phyloP scores from a whole-genome alignment of 805 yeast genomes.

The Saccharomycopsis selenospora region DNA sequence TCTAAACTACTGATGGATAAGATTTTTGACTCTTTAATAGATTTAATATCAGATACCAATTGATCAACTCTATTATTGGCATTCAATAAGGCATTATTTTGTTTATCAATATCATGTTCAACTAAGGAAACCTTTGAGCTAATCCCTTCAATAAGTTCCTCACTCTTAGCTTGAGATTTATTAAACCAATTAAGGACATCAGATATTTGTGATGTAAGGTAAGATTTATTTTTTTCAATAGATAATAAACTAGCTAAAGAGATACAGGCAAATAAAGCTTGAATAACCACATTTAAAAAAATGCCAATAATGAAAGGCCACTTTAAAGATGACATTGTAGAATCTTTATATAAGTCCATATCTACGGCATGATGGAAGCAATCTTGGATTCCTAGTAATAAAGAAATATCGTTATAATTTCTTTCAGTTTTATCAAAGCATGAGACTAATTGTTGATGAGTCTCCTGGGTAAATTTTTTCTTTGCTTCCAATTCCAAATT shows the following conservation, averaged over 20 bases:
- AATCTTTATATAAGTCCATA: not conserved
- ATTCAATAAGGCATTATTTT: not conserved
- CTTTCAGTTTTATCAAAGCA: conserved; percentile 5
- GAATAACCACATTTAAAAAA: not conserved
- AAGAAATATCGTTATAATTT: conserved; percentile 8
- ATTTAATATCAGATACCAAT: not conserved
- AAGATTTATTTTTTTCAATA: not conserved
- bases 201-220: not conserved
- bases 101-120: not conserved
- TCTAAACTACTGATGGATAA: not conserved
- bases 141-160: not conserved
- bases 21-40: not conserved
- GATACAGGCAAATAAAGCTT: not conserved
- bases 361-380: conserved; percentile 14
- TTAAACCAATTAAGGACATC: not conserved
- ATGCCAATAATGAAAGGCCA: not conserved
- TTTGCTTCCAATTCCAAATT: conserved; percentile 1
- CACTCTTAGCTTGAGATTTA: not conserved
- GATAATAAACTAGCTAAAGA: not conserved
- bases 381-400: conserved; percentile 12
- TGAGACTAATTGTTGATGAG: not conserved
- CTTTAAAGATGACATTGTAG: not conserved
- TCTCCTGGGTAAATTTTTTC: not conserved
- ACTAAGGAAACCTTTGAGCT: not conserved
- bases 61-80: not conserved